These are phyloP conservation scores for Petunia axillaris DNA, from an alignment of 257 asterid species.

Conservation along the genomic window DNA sequence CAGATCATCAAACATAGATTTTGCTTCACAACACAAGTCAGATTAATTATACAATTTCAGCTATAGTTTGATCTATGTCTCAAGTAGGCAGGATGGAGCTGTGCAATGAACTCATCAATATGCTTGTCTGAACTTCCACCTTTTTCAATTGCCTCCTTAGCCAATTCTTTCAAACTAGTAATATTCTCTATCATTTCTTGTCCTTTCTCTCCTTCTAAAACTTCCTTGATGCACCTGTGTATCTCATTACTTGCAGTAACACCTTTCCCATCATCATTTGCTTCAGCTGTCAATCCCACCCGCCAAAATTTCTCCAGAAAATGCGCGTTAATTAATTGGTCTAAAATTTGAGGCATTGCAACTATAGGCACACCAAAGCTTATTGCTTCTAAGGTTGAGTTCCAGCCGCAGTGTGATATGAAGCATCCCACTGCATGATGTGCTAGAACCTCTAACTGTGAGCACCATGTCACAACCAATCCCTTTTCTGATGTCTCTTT, in stretches of 20 bases:
- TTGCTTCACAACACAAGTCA: not conserved
- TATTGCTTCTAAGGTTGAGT: slow-evolving; percentile 55
- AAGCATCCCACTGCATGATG: slow-evolving; percentile 56
- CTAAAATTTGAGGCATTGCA: slow-evolving; percentile 62
- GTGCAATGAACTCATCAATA: slow-evolving; percentile 45
- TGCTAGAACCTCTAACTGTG: slow-evolving; percentile 54
- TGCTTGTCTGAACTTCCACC: slow-evolving; percentile 56
- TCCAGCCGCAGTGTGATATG: slow-evolving; percentile 67
- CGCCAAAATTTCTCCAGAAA: slow-evolving; percentile 55
- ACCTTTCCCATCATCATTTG: slow-evolving; percentile 34
- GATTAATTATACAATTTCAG: slow-evolving; percentile 1
- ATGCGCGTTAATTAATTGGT: slow-evolving; percentile 59
- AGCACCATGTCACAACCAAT: slow-evolving; percentile 55
- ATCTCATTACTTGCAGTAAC: slow-evolving; percentile 43
- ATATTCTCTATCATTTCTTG: slow-evolving; percentile 41
- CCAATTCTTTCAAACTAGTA: slow-evolving; percentile 42
- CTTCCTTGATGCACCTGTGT: slow-evolving; percentile 38
- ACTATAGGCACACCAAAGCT: slow-evolving; percentile 55
- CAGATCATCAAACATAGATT: not conserved
- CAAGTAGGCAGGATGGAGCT: slow-evolving; percentile 27
- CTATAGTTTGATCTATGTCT: slow-evolving; percentile 16
- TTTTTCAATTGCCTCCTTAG: slow-evolving; percentile 47
- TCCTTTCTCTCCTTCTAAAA: slow-evolving; percentile 44
- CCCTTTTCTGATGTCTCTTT: slow-evolving; percentile 42
- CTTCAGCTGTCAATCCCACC: slow-evolving; percentile 45